Conservation (phyloP, 371 early-diverging fungal genomes). For the Mycotypha africana region DNA sequence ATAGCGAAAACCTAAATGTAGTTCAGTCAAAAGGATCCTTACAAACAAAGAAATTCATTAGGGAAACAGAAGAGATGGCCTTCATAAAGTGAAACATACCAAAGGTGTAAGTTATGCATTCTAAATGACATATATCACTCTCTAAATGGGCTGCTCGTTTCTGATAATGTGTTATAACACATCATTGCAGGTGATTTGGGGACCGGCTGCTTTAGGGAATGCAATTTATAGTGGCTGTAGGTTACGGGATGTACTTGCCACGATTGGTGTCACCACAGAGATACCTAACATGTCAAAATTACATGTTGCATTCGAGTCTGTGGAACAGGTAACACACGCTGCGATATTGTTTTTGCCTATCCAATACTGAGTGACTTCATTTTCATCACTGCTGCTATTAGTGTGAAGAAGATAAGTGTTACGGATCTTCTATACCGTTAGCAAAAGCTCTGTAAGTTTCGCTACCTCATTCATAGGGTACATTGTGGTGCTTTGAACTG, state of each 20-base stretch:
- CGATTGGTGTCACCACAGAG: constrained; percentile 40
- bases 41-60: constrained; percentile 3
- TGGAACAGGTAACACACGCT: constrained; percentile 51
- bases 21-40: background rate
- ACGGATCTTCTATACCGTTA: constrained; percentile 81
- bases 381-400: constrained; percentile 6
- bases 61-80: constrained; percentile 82
- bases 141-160: too few relatives aligned
- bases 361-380: background rate
- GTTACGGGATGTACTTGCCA: constrained; percentile 65
- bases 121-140: background rate
- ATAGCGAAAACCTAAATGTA: too few relatives aligned
- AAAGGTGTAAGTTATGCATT: constrained; percentile 48
- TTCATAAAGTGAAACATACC: constrained; percentile 69
- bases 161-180: too few relatives aligned
- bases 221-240: constrained; percentile 75
- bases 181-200: constrained; percentile 61
- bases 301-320: constrained; percentile 72
- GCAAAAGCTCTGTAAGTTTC: constrained; percentile 63
- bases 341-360: background rate
- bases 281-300: constrained; percentile 29
- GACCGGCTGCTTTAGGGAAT: constrained; percentile 74
- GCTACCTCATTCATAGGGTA: background rate
- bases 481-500: too few relatives aligned
- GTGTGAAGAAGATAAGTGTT: constrained; percentile 63